phyloP scores from a whole-genome alignment of 164 flowering plant genomes.

The Hamamelis virginiana region DNA sequence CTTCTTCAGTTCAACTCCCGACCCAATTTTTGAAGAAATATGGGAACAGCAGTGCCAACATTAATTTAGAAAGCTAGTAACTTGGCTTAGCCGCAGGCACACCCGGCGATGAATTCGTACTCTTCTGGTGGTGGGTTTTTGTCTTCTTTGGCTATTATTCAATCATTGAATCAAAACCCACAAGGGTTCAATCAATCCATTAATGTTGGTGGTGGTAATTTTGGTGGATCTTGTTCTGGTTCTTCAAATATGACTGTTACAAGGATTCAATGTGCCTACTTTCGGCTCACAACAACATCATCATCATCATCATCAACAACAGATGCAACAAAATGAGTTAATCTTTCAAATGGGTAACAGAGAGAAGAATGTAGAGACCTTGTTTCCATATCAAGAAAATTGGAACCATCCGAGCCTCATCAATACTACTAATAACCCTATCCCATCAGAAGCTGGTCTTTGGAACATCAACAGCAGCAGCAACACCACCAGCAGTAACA shows the following conservation, averaged over 20 bases:
- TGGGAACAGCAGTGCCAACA: no score
- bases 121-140: constrained; percentile 30
- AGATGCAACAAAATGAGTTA: constrained; percentile 12
- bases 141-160: constrained; percentile 33
- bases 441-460: constrained; percentile 4
- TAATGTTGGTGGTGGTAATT: constrained; percentile 9
- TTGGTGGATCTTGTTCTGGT: not conserved
- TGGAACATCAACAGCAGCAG: constrained; percentile 14
- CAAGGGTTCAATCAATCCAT: constrained; percentile 19
- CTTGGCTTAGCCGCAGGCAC: constrained; percentile 1
- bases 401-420: constrained; percentile 22
- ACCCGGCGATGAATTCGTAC: constrained; percentile 9
- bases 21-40: no score
- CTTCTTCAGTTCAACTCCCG: no score
- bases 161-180: constrained; percentile 17
- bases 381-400: constrained; percentile 12
- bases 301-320: no score
- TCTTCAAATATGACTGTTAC: constrained; percentile 30
- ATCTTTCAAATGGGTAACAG: constrained; percentile 20
- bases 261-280: constrained; percentile 26
- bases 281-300: constrained; percentile 14
- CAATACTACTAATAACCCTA: constrained; percentile 5
- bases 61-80: not conserved
- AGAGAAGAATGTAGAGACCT: not conserved
- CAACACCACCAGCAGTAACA: constrained; percentile 5